These are phyloP conservation scores for Ustilago nuda DNA, from an alignment of 1,284 basidiomycete species.

Conservation along the genomic window DNA sequence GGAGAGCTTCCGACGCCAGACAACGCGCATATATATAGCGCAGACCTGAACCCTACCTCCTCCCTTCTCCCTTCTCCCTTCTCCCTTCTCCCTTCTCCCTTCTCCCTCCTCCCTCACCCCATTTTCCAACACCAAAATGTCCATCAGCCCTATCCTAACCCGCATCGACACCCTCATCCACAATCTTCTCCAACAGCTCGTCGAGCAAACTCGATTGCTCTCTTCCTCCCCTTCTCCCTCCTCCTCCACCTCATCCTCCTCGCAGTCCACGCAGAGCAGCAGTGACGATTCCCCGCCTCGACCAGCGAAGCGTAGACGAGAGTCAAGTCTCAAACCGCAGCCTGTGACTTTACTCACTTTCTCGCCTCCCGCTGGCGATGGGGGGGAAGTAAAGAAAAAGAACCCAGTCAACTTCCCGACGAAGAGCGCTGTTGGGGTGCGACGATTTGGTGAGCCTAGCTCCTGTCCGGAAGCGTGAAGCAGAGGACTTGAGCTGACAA, in stretches of 20 bases:
- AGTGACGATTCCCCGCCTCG: neutral
- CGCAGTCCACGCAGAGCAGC: neutral
- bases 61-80: neutral
- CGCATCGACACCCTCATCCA: slow-evolving; percentile 28
- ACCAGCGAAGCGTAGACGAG: slow-evolving; percentile 7
- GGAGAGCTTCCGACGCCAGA: neutral
- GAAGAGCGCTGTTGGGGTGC: slow-evolving; percentile 6
- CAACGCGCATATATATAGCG: neutral
- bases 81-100: neutral
- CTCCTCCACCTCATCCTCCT: neutral
- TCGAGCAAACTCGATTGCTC: neutral
- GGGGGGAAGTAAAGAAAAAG: neutral
- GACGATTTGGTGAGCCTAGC: slow-evolving; percentile 26
- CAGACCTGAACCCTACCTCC: neutral
- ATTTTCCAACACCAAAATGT: neutral
- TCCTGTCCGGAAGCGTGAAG: neutral
- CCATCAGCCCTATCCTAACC: slow-evolving; percentile 6
- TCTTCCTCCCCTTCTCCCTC: neutral
- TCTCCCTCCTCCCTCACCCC: neutral
- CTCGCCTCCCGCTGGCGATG: neutral
- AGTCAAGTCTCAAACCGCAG: neutral
- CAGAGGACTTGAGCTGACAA: neutral
- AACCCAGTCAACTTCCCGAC: slow-evolving; percentile 20
- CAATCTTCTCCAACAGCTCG: slow-evolving; percentile 23
- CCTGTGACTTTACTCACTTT: neutral